Conservation (phyloP, 2,329 filamentous ascomycete species). For the Camptophora hylomeconis region DNA sequence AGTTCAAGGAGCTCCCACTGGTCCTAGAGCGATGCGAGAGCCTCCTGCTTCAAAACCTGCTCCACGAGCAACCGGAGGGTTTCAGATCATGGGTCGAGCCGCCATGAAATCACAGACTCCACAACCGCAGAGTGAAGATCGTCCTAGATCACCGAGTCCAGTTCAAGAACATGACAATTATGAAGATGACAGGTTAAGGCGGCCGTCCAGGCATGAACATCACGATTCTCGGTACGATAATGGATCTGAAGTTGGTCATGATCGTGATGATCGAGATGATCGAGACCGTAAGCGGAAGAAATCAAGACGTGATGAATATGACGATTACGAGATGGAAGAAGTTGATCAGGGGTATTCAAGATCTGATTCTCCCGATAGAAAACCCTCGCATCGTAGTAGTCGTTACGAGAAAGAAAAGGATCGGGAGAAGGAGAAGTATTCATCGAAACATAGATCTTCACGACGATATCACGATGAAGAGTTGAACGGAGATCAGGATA, state of each 20-base stretch:
- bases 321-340: constrained; percentile 32
- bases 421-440: constrained; percentile 19
- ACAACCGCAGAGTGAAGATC: constrained; percentile 15
- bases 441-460: constrained; percentile 27
- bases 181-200: constrained; percentile 27
- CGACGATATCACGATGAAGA: constrained; percentile 33
- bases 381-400: constrained; percentile 48
- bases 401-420: constrained; percentile 49
- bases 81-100: constrained; percentile 18
- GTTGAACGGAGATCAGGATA: constrained; percentile 18
- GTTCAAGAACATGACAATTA: constrained; percentile 9
- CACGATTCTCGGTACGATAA: too few species aligned
- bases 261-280: constrained; percentile 11
- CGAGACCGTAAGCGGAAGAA: constrained; percentile 19
- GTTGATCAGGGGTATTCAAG: constrained; percentile 43
- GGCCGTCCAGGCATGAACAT: constrained; percentile 11
- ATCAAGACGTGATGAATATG: constrained; percentile 29
- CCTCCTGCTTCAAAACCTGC: constrained; percentile 8
- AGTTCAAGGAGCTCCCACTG: constrained; percentile 64
- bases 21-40: constrained; percentile 78
- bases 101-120: constrained; percentile 12
- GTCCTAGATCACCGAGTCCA: constrained; percentile 2
- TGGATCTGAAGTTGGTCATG: constrained; percentile 24
- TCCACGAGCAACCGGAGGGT: constrained; percentile 12
- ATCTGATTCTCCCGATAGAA: constrained; percentile 44